Base-by-base conservation (phyloP, 176 grass and related monocot genomes). In the Eragrostis nindensis region DNA sequence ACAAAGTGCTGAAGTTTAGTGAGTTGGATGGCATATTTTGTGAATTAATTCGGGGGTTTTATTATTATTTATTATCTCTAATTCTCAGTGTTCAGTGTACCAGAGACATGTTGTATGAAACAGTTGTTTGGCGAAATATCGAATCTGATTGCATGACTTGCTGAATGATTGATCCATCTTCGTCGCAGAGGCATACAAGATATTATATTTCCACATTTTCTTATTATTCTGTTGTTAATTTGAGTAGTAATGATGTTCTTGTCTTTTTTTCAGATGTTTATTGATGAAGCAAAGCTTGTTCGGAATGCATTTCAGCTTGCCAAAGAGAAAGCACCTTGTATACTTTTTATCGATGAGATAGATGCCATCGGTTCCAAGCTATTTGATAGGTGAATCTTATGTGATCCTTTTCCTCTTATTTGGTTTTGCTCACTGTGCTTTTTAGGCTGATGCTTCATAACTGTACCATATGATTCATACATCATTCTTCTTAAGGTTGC, bases 261-360 rank as follows among this genome's bases (percentile, higher is more conserved):
- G 15, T 36, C 39, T 17, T 21, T 49, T 30, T 43, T 75, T 32
- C 90, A 98, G 92, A 98, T 87, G 92, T 94, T 92, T 87, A 94
- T 98, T 72, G 87, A 94, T 88, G 95, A 92, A 67, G 95, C 95
- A 55, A 94, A 91, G 83, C 90, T 94, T 83, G 95, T 98, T 22
- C 85, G 90, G 3, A 92, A 94, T 91, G 95, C 92, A 19, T 94
- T 98, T 78, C 90, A 92, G 86, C 86, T 98, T 39, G 95, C 95
- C 9, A 92, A 98, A 86, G 92, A 98, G 59, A 98, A 98, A 80
- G 56, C 95, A 74, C 95, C 92, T 11, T 98, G 92, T 71, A 92
- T 94, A 74, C 94, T 98, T 70, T 94, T 98, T 63, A 98, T 98
- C 56, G 90, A 94, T 64, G 92, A 94, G 86, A 94, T 98, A 67